Percentiles rank a stretch among this genome's conserved stretches.
Conservation (phyloP, 768 basidiomycete species). For the Naganishia vaughanmartiniae region DNA sequence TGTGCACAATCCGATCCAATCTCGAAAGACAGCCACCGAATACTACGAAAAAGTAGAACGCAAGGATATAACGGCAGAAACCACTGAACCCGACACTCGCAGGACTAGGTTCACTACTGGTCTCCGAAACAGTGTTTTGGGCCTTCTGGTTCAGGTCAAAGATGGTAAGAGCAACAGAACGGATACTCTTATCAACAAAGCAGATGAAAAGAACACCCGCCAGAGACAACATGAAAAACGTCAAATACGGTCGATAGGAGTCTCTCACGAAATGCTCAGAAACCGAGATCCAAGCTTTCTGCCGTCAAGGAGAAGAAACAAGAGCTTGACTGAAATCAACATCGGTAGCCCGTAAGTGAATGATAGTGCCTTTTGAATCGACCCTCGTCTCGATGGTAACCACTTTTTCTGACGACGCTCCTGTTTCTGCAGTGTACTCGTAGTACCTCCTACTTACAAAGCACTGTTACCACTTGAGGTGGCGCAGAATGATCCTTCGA, state of each 20-base stretch:
- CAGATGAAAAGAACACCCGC: background rate
- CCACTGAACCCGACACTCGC: background rate
- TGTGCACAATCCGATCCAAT: background rate
- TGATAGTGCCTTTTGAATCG: background rate
- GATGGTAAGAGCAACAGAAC: background rate
- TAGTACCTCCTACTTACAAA: background rate
- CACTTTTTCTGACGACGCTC: background rate
- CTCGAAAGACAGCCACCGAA: background rate
- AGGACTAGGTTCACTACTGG: background rate
- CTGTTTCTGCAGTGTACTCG: background rate
- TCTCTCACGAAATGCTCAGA: background rate
- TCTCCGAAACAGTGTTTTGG: conserved; percentile 9
- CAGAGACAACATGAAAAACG: background rate
- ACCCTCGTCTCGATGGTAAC: background rate
- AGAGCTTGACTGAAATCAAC: conserved; percentile 8
- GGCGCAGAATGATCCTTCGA: conserved; percentile 10
- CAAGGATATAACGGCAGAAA: background rate
- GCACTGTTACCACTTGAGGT: background rate
- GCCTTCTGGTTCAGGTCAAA: background rate
- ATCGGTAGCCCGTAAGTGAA: conserved; percentile 14
- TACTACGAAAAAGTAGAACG: background rate
- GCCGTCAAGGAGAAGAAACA: background rate
- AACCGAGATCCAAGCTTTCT: background rate
- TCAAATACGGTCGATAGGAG: conserved; percentile 15
- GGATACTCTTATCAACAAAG: background rate